phyloP scores from a whole-genome alignment of 2,329 filamentous ascomycete genomes.

The Periconia macrospinosa region DNA sequence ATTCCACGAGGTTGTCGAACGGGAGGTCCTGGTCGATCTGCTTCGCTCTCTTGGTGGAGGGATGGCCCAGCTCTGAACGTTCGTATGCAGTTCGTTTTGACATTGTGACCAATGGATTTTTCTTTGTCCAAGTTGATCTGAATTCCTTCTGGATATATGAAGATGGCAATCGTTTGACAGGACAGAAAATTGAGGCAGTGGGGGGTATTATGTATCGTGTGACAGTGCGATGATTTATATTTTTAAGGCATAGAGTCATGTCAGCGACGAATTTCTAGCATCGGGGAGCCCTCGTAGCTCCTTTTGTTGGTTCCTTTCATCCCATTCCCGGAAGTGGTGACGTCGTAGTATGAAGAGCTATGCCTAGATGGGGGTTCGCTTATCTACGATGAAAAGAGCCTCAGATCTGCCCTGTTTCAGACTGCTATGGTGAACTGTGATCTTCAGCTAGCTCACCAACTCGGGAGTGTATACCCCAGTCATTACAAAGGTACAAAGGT shows the following conservation, averaged over 20 bases:
- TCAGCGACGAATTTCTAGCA: neutral
- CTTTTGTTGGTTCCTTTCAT: neutral
- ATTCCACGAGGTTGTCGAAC: conserved; percentile 45
- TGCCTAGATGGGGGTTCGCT: neutral
- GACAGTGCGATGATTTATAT: neutral
- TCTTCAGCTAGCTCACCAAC: no score
- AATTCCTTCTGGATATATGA: conserved; percentile 4
- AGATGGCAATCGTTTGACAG: neutral
- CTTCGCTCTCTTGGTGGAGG: conserved; percentile 54
- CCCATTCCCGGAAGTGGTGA: neutral
- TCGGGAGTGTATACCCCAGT: no score
- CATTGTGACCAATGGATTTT: conserved; percentile 15
- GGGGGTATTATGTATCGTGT: neutral
- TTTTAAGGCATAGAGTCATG: neutral
- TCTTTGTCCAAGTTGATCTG: conserved; percentile 5
- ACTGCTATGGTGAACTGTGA: neutral
- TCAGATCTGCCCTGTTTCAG: neutral
- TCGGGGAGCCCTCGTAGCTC: neutral
- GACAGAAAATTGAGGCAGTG: neutral
- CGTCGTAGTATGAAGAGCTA: neutral
- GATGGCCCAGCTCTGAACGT: conserved; percentile 44
- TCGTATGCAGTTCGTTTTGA: conserved; percentile 36
- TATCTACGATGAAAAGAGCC: neutral
- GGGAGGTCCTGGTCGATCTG: conserved; percentile 51
- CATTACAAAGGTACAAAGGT: no score